phyloP scores from a whole-genome alignment of 148 eudicot genomes.

The Fallopia convolvulus region DNA sequence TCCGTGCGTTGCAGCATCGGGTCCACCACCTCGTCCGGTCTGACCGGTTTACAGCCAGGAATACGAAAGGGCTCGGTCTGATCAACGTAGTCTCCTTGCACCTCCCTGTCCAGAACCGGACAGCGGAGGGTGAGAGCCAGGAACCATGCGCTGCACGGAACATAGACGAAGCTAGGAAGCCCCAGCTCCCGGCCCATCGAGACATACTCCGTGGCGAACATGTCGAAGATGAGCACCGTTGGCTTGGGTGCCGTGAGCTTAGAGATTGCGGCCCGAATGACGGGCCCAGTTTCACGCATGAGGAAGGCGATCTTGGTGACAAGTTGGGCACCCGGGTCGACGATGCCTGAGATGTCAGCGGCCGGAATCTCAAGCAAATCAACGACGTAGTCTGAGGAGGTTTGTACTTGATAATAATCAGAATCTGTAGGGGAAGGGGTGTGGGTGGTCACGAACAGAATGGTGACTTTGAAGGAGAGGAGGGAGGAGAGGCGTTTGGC shows the following conservation, averaged over 20 bases:
- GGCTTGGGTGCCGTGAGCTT: conserved; percentile 9
- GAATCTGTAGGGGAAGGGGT: background rate
- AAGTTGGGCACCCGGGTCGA: conserved; percentile 21
- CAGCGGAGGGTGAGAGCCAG: conserved; percentile 15
- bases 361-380: conserved; percentile 24
- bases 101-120: conserved; percentile 16
- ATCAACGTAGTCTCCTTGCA: conserved; percentile 18
- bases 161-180: conserved; percentile 16
- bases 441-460: conserved; percentile 3
- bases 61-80: conserved; percentile 17
- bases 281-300: conserved; percentile 29
- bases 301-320: conserved; percentile 23
- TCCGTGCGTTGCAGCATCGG: conserved; percentile 32
- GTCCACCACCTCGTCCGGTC: conserved; percentile 33
- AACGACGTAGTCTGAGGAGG: background rate
- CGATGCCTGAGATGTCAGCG: conserved; percentile 28
- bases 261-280: conserved; percentile 21
- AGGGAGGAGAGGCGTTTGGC: conserved; percentile 10
- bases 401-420: background rate
- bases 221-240: conserved; percentile 16
- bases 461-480: conserved; percentile 7
- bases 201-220: conserved; percentile 23
- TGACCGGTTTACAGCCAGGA: conserved; percentile 30
- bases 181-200: conserved; percentile 16
- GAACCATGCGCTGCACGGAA: conserved; percentile 23